Percentiles rank a stretch among this genome's conserved stretches.
phyloP scores from a whole-genome alignment of 2,329 filamentous ascomycete genomes.

The Diplodia intermedia region DNA sequence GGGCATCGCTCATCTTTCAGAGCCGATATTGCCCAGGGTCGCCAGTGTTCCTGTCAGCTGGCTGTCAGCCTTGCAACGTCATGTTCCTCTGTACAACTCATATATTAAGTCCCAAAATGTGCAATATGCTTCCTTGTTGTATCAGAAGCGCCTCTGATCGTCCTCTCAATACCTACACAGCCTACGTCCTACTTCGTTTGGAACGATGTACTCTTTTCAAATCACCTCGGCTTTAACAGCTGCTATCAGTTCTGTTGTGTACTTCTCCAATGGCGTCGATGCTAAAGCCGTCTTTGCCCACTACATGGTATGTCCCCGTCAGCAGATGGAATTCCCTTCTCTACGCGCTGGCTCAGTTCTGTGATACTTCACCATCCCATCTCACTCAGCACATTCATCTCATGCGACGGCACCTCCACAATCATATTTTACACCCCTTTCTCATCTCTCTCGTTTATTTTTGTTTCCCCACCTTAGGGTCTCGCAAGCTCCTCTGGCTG shows the following conservation, averaged over 20 bases:
- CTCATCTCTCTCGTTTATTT: not conserved
- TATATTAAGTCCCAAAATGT: not conserved
- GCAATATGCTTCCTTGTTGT: not conserved
- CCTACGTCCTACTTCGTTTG: not conserved
- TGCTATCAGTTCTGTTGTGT: not conserved
- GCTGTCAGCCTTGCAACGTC: not conserved
- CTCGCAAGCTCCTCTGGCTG: not conserved
- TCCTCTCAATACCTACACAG: not conserved
- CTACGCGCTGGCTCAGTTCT: not conserved
- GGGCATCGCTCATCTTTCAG: not conserved
- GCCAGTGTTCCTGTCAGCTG: not conserved
- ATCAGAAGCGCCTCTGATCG: not conserved
- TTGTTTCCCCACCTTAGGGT: too few relatives aligned
- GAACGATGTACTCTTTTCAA: constrained; percentile 3
- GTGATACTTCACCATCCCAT: not conserved
- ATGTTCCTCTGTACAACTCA: constrained; percentile 20
- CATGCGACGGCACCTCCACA: not conserved
- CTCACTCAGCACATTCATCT: not conserved
- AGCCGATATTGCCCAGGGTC: not conserved
- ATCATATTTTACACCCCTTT: not conserved
- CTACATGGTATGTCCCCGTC: constrained; percentile 15
- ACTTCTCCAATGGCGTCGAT: not conserved
- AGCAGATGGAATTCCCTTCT: not conserved
- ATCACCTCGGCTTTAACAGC: constrained; percentile 12
- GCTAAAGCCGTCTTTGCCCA: constrained; percentile 21